Percentiles rank a stretch among this genome's conserved stretches.
Conservation (phyloP, 2,329 filamentous ascomycete genomes). For the Fusarium compactum region DNA sequence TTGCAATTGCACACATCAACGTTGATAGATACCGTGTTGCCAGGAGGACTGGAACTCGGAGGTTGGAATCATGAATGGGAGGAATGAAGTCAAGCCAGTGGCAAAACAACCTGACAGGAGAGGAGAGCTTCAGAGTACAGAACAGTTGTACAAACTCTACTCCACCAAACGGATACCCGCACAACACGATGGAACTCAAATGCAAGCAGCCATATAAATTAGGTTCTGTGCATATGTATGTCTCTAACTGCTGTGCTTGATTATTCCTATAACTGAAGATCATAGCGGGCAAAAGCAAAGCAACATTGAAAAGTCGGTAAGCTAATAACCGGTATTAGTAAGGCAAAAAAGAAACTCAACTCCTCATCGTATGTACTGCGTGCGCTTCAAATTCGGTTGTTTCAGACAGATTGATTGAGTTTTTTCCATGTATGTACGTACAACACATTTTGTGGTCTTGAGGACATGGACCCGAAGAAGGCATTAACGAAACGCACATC, state of each 20-base stretch:
- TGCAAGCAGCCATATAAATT: slow-evolving; percentile 34
- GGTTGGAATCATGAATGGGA: background rate
- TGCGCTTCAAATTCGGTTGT: slow-evolving; percentile 39
- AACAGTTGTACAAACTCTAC: slow-evolving; percentile 8
- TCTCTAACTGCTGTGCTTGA: slow-evolving; percentile 2
- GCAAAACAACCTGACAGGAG: slow-evolving; percentile 13
- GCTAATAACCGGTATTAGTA: background rate
- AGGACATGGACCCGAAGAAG: slow-evolving; percentile 14
- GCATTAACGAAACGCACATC: slow-evolving; percentile 44
- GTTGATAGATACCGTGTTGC: background rate
- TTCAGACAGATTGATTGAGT: slow-evolving; percentile 42
- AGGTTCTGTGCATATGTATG: slow-evolving; percentile 30
- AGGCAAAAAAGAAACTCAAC: background rate
- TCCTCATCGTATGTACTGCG: slow-evolving; percentile 1
- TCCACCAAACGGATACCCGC: slow-evolving; percentile 15
- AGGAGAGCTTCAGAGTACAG: background rate
- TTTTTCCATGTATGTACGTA: background rate
- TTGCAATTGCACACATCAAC: background rate
- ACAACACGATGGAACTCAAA: slow-evolving; percentile 25
- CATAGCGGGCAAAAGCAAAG: slow-evolving; percentile 15
- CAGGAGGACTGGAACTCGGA: slow-evolving; percentile 18
- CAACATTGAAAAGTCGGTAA: slow-evolving; percentile 28
- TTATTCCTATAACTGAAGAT: background rate
- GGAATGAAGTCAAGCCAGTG: slow-evolving; percentile 32
- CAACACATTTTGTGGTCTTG: background rate